These are phyloP conservation scores for Ophiostoma montium DNA, from an alignment of 2,329 filamentous ascomycete species.

Conservation along the genomic window DNA sequence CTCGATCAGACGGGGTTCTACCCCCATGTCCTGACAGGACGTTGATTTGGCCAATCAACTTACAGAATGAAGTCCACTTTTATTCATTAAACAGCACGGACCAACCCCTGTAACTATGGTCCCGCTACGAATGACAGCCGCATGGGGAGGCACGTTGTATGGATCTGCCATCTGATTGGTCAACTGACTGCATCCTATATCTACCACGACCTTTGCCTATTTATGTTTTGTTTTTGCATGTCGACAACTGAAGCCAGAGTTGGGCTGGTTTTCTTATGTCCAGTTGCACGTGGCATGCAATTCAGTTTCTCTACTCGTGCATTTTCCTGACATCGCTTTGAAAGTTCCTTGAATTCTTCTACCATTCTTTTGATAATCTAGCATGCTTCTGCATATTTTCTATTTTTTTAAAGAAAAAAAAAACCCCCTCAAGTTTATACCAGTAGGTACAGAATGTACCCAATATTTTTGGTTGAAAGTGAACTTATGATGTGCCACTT, in stretches of 20 bases:
- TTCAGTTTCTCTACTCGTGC: background rate
- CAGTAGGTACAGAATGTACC: no score
- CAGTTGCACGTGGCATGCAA: no score
- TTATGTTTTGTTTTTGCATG: background rate
- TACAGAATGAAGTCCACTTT: background rate
- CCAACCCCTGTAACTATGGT: constrained; percentile 1
- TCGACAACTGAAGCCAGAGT: background rate
- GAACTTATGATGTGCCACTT: no score
- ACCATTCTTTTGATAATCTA: background rate
- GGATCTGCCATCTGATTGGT: constrained; percentile 7
- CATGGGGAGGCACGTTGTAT: constrained; percentile 10
- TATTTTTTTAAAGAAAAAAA: no score
- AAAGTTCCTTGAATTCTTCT: no score
- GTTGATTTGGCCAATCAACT: constrained; percentile 10
- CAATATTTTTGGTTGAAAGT: no score
- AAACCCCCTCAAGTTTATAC: no score
- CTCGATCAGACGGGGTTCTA: no score
- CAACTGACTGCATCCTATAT: background rate
- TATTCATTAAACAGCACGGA: constrained; percentile 3
- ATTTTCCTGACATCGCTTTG: background rate
- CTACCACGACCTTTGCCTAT: background rate
- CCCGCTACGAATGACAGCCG: constrained; percentile 8
- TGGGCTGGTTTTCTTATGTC: no score
- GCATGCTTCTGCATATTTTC: no score
- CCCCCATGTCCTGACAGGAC: background rate